These are phyloP conservation scores for Cladobotryum protrusum DNA, from an alignment of 2,329 filamentous ascomycete genomes.

Conservation along the genomic window DNA sequence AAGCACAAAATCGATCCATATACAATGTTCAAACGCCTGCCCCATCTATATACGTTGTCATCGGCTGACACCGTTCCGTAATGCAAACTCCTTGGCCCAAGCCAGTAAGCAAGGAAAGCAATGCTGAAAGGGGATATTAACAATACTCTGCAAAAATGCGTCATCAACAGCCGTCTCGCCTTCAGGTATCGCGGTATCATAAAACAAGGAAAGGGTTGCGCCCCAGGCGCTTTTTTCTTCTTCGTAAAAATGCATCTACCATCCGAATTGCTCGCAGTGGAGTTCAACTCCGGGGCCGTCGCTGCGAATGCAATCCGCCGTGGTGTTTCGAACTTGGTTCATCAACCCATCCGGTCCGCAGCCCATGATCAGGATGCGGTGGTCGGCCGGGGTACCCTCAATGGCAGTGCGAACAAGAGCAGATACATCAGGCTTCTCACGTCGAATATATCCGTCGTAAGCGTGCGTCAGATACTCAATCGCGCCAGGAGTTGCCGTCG, in stretches of 20 bases:
- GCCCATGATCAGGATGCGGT: conserved; percentile 37
- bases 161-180: no score
- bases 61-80: no score
- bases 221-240: background rate
- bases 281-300: conserved; percentile 40
- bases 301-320: conserved; percentile 32
- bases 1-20: no score
- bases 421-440: conserved; percentile 32
- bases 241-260: conserved; percentile 22
- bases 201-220: background rate
- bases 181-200: no score
- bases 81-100: no score
- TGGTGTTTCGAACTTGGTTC: conserved; percentile 35
- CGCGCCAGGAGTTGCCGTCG: background rate
- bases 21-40: no score
- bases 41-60: no score
- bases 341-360: conserved; percentile 42
- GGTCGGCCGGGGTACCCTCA: conserved; percentile 18
- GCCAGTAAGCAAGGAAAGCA: no score
- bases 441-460: conserved; percentile 20
- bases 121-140: background rate
- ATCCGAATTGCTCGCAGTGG: conserved; percentile 43
- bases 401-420: conserved; percentile 29
- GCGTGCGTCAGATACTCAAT: background rate
- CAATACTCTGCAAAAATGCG: no score